phyloP scores from a whole-genome alignment of 768 basidiomycete species.

The Tylopilus subfusipes region DNA sequence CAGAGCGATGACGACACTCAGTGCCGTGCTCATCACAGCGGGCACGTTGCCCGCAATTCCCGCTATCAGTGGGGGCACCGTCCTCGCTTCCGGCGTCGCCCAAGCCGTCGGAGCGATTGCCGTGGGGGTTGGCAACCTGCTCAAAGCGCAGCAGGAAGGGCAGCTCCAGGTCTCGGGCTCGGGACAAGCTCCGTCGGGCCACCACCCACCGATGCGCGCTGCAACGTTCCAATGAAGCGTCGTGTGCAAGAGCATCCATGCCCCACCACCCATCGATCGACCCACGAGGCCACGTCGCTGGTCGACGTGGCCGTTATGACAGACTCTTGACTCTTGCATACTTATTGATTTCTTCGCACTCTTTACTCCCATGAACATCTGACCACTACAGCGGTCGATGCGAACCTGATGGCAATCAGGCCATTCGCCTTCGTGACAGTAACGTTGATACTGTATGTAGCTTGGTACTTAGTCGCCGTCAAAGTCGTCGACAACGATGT shows the following conservation, averaged over 20 bases:
- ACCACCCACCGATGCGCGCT: conserved; percentile 28
- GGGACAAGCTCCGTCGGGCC: conserved; percentile 12
- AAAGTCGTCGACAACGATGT: conserved; percentile 20
- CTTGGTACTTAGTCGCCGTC: conserved; percentile 19
- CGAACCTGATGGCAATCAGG: conserved; percentile 15
- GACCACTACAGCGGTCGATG: conserved; percentile 4
- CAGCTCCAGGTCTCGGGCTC: conserved; percentile 30
- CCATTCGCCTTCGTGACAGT: conserved; percentile 5
- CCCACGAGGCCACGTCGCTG: conserved; percentile 18
- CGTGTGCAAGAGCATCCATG: neutral
- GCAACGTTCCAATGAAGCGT: conserved; percentile 28
- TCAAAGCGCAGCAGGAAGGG: conserved; percentile 47
- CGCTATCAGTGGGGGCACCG: conserved; percentile 64
- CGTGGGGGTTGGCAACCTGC: conserved; percentile 61
- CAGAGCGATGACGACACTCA: conserved; percentile 67
- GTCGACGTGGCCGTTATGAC: conserved; percentile 19
- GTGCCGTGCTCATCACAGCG: conserved; percentile 75
- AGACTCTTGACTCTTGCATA: conserved; percentile 15
- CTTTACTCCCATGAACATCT: conserved; percentile 9
- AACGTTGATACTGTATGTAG: conserved; percentile 16
- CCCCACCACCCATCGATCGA: neutral
- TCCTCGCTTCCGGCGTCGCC: conserved; percentile 68
- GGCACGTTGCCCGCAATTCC: conserved; percentile 73
- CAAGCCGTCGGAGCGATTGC: conserved; percentile 80
- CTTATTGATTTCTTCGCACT: conserved; percentile 18